Percentiles rank a stretch among this genome's conserved stretches.
Evolutionary conservation across 2,329 filamentous ascomycete genomes (phyloP).

Genomic region (Diaporthe nobilis): DNA sequence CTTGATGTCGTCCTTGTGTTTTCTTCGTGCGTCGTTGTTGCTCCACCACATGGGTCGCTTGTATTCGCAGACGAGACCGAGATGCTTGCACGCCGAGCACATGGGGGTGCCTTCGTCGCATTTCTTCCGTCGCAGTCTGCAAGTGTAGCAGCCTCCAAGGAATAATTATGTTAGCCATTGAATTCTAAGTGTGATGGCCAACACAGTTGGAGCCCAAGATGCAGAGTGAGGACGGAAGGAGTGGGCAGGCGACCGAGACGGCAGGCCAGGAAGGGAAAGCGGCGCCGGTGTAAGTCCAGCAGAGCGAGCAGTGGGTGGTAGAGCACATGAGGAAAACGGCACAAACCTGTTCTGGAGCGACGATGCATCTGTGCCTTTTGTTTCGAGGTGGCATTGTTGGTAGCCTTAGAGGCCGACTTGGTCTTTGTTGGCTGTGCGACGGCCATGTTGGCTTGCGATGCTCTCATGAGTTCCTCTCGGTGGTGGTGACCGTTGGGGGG

Average conservation of each 20-base stretch:
- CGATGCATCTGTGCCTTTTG: conserved; percentile 90
- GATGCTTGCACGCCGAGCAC: conserved; percentile 77
- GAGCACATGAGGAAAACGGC: conserved; percentile 44
- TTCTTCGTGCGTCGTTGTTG: conserved; percentile 86
- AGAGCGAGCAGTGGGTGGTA: conserved; percentile 17
- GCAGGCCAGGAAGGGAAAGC: conserved; percentile 26
- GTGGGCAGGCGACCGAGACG: conserved; percentile 45
- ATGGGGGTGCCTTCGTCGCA: conserved; percentile 75
- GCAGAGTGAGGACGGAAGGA: conserved; percentile 45
- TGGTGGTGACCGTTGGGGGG: conserved; percentile 67
- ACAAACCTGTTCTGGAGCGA: conserved; percentile 92
- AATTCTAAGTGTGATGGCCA: conserved; percentile 34
- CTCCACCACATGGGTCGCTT: conserved; percentile 98
- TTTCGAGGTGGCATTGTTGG: conserved; percentile 68
- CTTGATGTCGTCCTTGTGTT: conserved; percentile 97
- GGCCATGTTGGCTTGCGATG: conserved; percentile 72
- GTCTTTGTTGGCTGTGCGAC: conserved; percentile 71
- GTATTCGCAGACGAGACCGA: conserved; percentile 93
- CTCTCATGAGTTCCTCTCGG: conserved; percentile 64
- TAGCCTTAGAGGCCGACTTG: conserved; percentile 69
- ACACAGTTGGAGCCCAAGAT: conserved; percentile 5
- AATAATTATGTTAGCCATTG: conserved; percentile 50
- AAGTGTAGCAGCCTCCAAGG: conserved; percentile 75
- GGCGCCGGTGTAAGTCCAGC: conserved; percentile 19
- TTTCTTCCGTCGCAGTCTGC: conserved; percentile 77